These are phyloP conservation scores for Populus davidiana DNA, from an alignment of 345 rosid species.

Conservation along the genomic window DNA sequence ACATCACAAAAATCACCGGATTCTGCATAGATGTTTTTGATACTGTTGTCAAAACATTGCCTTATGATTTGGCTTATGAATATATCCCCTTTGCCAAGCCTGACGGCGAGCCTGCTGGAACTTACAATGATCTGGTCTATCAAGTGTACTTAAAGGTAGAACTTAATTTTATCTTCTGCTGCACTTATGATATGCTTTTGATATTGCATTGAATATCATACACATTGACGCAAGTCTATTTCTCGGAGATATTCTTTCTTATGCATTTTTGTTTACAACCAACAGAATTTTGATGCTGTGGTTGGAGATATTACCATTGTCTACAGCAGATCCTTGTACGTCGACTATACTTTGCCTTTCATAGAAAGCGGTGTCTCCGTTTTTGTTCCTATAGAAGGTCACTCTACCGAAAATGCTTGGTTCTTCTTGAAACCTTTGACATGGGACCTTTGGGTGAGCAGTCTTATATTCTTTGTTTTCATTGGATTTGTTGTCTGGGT, in stretches of 20 bases:
- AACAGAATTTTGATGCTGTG: slow-evolving; percentile 47
- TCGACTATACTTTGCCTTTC: slow-evolving; percentile 68
- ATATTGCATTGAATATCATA: no score
- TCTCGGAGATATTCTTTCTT: slow-evolving; percentile 19
- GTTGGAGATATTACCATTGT: slow-evolving; percentile 67
- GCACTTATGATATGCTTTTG: no score
- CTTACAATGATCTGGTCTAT: slow-evolving; percentile 37
- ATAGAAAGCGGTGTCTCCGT: slow-evolving; percentile 64
- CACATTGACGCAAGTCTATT: neutral
- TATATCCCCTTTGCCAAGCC: slow-evolving; percentile 43
- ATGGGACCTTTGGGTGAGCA: slow-evolving; percentile 59
- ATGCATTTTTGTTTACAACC: no score
- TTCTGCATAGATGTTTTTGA: slow-evolving; percentile 77
- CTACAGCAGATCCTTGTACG: slow-evolving; percentile 37
- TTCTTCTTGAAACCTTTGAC: slow-evolving; percentile 63
- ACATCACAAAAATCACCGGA: slow-evolving; percentile 36
- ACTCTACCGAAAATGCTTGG: slow-evolving; percentile 48
- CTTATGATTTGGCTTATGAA: slow-evolving; percentile 69
- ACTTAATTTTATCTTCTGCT: neutral
- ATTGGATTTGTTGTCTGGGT: slow-evolving; percentile 67
- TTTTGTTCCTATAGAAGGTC: slow-evolving; percentile 51
- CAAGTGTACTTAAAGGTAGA: slow-evolving; percentile 48
- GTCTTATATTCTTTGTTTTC: slow-evolving; percentile 44
- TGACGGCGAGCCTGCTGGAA: slow-evolving; percentile 16
- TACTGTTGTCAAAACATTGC: slow-evolving; percentile 60